A percentile compares a stretch with the other conserved stretches of the same genome.
These are phyloP conservation scores for Delonix regia DNA, from an alignment of 306 rosid species.

Conservation along the genomic window DNA sequence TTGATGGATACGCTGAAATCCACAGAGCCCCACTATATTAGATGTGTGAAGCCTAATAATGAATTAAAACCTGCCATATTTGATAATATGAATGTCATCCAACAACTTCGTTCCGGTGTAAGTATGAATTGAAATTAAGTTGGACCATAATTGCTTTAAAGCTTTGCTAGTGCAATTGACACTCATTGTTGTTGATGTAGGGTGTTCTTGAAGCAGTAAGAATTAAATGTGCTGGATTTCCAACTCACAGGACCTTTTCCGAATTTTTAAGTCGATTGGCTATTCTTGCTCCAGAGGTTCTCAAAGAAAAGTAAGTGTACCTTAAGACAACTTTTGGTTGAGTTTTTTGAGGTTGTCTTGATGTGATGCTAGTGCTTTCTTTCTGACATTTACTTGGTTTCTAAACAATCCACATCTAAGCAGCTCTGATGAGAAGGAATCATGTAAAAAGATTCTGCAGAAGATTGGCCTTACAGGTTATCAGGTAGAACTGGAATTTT, in stretches of 20 bases:
- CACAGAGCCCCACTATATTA: slow-evolving; percentile 88
- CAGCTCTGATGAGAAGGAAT: slow-evolving; percentile 71
- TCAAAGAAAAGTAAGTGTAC: slow-evolving; percentile 70
- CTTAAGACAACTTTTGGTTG: slow-evolving; percentile 18
- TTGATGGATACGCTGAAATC: slow-evolving; percentile 82
- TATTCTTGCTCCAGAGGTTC: slow-evolving; percentile 79
- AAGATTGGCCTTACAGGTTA: slow-evolving; percentile 73
- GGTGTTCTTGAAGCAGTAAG: slow-evolving; percentile 97
- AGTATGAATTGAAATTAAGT: slow-evolving; percentile 50
- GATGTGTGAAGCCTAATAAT: slow-evolving; percentile 93
- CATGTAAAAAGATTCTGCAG: slow-evolving; percentile 68
- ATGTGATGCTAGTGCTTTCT: slow-evolving; percentile 28
- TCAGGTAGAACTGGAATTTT: slow-evolving; percentile 65
- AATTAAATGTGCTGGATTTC: slow-evolving; percentile 95
- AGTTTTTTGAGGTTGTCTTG: slow-evolving; percentile 23
- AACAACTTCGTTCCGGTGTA: slow-evolving; percentile 89
- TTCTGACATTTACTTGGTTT: slow-evolving; percentile 36
- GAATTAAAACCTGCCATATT: slow-evolving; percentile 63
- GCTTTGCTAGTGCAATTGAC: slow-evolving; percentile 40
- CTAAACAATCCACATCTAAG: slow-evolving; percentile 41
- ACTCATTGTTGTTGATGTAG: slow-evolving; percentile 53
- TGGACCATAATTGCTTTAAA: slow-evolving; percentile 29
- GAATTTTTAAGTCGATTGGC: slow-evolving; percentile 70
- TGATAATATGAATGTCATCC: slow-evolving; percentile 72
- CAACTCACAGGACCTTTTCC: slow-evolving; percentile 71